Percentiles rank a stretch among this genome's conserved stretches.
Evolutionary conservation across 176 grass and related monocot genomes (phyloP).

Genomic region (Lolium rigidum): DNA sequence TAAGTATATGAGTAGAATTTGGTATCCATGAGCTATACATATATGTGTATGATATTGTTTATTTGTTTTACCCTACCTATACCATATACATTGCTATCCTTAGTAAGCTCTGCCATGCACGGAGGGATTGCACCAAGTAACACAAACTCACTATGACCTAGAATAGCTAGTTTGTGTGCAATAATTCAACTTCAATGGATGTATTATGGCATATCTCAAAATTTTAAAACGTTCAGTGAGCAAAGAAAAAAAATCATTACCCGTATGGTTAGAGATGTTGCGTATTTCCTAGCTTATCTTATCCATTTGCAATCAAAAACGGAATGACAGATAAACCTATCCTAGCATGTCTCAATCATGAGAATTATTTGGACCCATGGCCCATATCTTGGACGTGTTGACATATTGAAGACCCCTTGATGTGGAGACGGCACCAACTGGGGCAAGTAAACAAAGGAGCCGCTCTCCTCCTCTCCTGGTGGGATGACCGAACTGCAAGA

Average conservation of each 20-base stretch:
- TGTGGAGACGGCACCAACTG: conserved; percentile 17
- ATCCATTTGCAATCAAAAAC: background rate
- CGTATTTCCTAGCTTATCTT: background rate
- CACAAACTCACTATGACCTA: too few relatives aligned
- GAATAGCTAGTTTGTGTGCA: too few relatives aligned
- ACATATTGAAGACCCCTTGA: conserved; percentile 8
- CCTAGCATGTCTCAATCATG: background rate
- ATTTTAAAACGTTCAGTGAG: too few relatives aligned
- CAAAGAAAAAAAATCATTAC: background rate
- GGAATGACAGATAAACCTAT: background rate
- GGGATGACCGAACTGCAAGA: background rate
- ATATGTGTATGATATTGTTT: too few relatives aligned
- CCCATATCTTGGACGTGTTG: background rate
- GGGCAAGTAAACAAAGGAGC: background rate
- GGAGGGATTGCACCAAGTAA: too few relatives aligned
- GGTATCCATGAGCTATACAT: too few relatives aligned
- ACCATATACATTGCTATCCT: too few relatives aligned
- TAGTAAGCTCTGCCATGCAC: too few relatives aligned
- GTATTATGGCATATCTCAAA: too few relatives aligned
- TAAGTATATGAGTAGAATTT: too few relatives aligned
- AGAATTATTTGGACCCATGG: background rate
- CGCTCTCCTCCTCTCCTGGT: background rate
- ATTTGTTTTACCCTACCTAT: too few relatives aligned
- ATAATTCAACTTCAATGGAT: too few relatives aligned
- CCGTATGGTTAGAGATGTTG: background rate